phyloP scores from a whole-genome alignment of 306 rosid genomes.

The Prunus dulcis region DNA sequence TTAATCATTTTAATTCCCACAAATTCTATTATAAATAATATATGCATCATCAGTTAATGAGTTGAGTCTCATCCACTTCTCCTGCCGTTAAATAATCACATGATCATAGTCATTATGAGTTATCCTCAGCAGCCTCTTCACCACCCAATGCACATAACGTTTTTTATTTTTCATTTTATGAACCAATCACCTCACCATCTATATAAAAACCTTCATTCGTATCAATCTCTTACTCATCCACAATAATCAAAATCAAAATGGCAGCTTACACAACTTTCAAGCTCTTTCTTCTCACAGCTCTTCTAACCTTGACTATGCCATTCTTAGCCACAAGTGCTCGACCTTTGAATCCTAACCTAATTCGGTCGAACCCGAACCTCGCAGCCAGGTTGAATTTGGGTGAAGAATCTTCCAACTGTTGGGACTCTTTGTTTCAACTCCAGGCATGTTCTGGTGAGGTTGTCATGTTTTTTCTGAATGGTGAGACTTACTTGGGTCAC shows the following conservation, averaged over 20 bases:
- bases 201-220: no score
- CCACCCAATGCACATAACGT: no score
- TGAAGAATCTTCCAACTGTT: conserved; percentile 43
- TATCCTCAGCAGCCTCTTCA: no score
- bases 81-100: no score
- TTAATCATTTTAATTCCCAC: no score
- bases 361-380: neutral
- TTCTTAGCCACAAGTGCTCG: conserved; percentile 18
- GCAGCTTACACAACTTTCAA: conserved; percentile 4
- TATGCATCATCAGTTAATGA: no score
- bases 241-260: conserved; percentile 17
- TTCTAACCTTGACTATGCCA: conserved; percentile 7
- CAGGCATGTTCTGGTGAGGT: conserved; percentile 62
- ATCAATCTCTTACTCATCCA: no score
- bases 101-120: no score
- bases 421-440: conserved; percentile 57
- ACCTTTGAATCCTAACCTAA: neutral
- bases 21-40: no score
- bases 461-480: conserved; percentile 49
- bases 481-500: conserved; percentile 50
- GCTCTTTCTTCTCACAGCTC: conserved; percentile 9
- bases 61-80: no score
- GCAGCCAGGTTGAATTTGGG: conserved; percentile 40
- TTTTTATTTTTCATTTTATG: no score
- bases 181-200: no score